These are phyloP conservation scores for Dittrichia graveolens DNA, from an alignment of 129 eudicot species.

Conservation along the genomic window DNA sequence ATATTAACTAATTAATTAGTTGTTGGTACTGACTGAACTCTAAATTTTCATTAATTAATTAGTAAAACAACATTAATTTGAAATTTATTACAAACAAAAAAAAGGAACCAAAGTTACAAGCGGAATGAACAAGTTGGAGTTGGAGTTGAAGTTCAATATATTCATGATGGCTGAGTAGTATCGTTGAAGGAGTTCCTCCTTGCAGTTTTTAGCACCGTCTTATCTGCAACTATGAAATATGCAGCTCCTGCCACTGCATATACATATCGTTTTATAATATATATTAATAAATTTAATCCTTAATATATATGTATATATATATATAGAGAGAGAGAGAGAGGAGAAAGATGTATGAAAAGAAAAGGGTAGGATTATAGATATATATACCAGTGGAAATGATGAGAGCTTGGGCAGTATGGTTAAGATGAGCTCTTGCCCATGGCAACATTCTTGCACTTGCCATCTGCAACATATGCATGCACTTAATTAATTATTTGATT, in stretches of 20 bases:
- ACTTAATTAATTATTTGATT: not conserved
- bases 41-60: too few relatives aligned
- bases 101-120: too few relatives aligned
- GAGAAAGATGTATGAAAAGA: not conserved
- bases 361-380: not conserved
- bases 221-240: constrained; percentile 91
- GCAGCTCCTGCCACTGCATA: constrained; percentile 86
- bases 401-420: constrained; percentile 92
- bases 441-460: constrained; percentile 92
- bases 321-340: too few relatives aligned
- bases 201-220: constrained; percentile 71
- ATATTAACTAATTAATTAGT: too few relatives aligned
- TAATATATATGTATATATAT: not conserved
- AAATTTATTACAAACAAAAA: too few relatives aligned
- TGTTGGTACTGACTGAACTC: too few relatives aligned
- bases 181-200: constrained; percentile 72
- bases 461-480: constrained; percentile 34
- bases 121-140: not conserved
- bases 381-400: constrained; percentile 71
- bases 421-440: constrained; percentile 88
- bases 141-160: not conserved
- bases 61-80: too few relatives aligned
- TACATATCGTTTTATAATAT: too few relatives aligned
- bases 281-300: too few relatives aligned
- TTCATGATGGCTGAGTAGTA: constrained; percentile 7